These are phyloP conservation scores for Agapanthus africanus DNA, from an alignment of 106 monocot species.

Conservation along the genomic window DNA sequence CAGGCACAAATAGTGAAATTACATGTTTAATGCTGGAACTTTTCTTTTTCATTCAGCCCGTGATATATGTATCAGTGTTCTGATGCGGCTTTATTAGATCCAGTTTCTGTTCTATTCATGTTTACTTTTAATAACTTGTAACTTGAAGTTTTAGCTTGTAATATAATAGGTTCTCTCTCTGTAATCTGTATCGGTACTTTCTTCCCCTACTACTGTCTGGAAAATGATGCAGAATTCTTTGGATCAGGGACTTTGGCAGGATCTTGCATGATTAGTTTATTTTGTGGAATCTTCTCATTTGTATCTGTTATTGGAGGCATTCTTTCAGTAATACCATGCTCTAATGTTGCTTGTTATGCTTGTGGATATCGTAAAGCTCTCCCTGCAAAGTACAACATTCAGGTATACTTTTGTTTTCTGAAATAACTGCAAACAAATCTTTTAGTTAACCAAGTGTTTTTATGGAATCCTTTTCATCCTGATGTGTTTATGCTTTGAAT, in stretches of 20 bases:
- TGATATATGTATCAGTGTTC: no score
- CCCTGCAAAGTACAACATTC: conserved; percentile 52
- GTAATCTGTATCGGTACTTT: conserved; percentile 57
- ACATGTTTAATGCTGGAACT: no score
- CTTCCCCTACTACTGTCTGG: conserved; percentile 73
- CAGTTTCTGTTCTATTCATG: no score
- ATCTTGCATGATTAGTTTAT: conserved; percentile 76
- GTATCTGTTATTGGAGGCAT: conserved; percentile 68
- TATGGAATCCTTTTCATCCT: no score
- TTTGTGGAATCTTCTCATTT: conserved; percentile 64
- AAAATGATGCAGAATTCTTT: conserved; percentile 82
- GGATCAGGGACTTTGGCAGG: conserved; percentile 74
- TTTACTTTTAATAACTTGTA: no score
- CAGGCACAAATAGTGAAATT: no score
- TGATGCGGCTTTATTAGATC: no score
- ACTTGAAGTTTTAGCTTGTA: no score
- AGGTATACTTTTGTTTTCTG: conserved; percentile 26
- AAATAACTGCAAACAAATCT: background rate
- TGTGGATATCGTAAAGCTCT: conserved; percentile 62
- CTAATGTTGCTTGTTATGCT: conserved; percentile 74
- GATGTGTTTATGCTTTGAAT: no score
- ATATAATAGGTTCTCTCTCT: no score
- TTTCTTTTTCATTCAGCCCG: no score
- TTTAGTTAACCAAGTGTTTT: no score
- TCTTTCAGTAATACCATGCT: conserved; percentile 59